Conservation (phyloP, 331 rosid genomes). For the Saraca asoca region DNA sequence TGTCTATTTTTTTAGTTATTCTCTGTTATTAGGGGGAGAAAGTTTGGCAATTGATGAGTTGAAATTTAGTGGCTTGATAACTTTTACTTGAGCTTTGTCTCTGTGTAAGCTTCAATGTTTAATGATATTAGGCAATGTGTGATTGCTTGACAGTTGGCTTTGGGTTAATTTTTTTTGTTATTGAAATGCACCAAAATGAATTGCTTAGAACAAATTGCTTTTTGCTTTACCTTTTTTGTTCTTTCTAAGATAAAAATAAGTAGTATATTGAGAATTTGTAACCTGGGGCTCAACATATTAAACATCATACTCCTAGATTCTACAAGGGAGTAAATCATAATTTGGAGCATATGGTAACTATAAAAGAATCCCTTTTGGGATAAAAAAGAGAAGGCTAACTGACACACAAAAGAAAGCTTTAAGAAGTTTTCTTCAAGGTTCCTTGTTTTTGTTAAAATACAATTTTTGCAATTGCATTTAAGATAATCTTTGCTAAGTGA, state of each 20-base stretch:
- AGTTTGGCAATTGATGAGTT: slow-evolving; percentile 6
- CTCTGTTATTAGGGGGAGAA: slow-evolving; percentile 2
- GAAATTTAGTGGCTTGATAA: slow-evolving; percentile 19
- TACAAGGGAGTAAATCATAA: slow-evolving; percentile 10
- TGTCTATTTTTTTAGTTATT: not conserved
- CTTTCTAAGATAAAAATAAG: not conserved
- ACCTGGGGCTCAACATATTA: not conserved
- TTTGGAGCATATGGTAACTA: slow-evolving; percentile 2
- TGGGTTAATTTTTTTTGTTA: too few species aligned
- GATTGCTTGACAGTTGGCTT: slow-evolving; percentile 9
- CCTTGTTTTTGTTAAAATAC: not conserved
- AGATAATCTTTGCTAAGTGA: not conserved
- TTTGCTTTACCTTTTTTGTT: too few species aligned
- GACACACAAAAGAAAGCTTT: slow-evolving; percentile 1
- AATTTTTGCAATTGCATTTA: not conserved
- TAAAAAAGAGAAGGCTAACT: slow-evolving; percentile 1
- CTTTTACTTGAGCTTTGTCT: not conserved
- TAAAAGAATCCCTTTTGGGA: not conserved
- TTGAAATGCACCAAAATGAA: too few species aligned
- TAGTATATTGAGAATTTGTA: slow-evolving; percentile 15
- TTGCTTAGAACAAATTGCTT: too few species aligned
- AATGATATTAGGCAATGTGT: not conserved
- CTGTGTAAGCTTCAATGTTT: slow-evolving; percentile 11
- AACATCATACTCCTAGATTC: not conserved
- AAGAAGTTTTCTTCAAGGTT: slow-evolving; percentile 2